Base-by-base conservation (phyloP, 2,329 filamentous ascomycete species). In the Penicillium sp. region DNA sequence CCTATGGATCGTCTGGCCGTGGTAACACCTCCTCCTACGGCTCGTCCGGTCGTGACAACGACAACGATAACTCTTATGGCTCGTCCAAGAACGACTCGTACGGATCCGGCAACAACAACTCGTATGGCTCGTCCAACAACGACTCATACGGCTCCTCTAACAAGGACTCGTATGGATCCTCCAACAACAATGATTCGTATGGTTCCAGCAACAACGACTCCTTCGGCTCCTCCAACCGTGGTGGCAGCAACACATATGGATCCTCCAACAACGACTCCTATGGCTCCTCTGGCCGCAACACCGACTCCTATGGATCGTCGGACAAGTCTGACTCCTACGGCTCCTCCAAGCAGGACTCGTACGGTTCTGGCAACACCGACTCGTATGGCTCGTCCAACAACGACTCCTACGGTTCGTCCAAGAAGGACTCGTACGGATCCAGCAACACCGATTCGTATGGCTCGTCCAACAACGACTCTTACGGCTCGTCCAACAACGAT, bases 1-100 rank as follows among this genome's bases (percentile, higher is more conserved):
- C 43, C 10, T 56, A 48, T 37, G 54, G 54, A 22, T 57, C 55
- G 3, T 56, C 54, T 30, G 37, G 52, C 37, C 37, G 52, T 37
- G 52, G 35, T 37, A 56, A 56, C 54, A 46, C 3, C 19, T 33
- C 35, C 19, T 42, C 52, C 37, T 54, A 54, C 22, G 52, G 52
- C 16, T 54, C 52, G 6, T 54, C 52, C 25, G 14, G 25, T 2
- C 16, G 33, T 19, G 30, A 48, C 30, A 43, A 3, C 7, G 54
- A 38, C 42, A 30, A 53, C 37, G 37, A 40, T 11, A 33, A 54
- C 52, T 54, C 52, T 4, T 54, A 54, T 19, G 52, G 52, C 19
- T 40, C 33, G 4, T 54, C 52, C 2, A 35, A 43, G 25, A 25
- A 1, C 35, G 33, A 49, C 30, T 38, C 54, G 10, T 56, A 56